Conservation (phyloP, 495 filamentous ascomycete species). For the Hyaloscypha finlandica region DNA sequence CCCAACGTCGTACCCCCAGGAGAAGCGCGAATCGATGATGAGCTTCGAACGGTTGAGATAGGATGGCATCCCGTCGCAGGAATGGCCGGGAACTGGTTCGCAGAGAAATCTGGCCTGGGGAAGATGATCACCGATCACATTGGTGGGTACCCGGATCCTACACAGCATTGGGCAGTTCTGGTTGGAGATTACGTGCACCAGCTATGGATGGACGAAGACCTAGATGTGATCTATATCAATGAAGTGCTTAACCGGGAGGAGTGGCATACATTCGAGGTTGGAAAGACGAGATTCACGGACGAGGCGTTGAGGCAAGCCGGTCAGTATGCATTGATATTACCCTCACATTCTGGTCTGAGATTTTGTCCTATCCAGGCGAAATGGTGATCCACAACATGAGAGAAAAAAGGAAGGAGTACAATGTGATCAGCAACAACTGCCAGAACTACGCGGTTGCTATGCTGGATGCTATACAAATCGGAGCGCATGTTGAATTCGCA, state of each 20-base stretch:
- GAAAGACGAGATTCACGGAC: conserved; percentile 48
- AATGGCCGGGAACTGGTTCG: conserved; percentile 43
- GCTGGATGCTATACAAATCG: conserved; percentile 46
- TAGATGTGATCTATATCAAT: conserved; percentile 50
- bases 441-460: conserved; percentile 47
- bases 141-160: conserved; percentile 47
- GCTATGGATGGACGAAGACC: conserved; percentile 45
- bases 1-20: conserved; percentile 43
- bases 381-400: conserved; percentile 48
- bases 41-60: conserved; percentile 40
- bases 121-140: conserved; percentile 44
- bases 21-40: conserved; percentile 33
- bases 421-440: conserved; percentile 52
- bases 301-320: conserved; percentile 45
- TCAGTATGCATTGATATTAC: conserved; percentile 25
- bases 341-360: conserved; percentile 10
- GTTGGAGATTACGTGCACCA: conserved; percentile 48
- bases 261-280: conserved; percentile 45
- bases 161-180: conserved; percentile 52
- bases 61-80: conserved; percentile 52
- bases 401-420: conserved; percentile 41
- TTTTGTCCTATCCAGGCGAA: conserved; percentile 34
- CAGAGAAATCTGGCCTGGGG: conserved; percentile 44
- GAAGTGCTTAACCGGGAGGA: conserved; percentile 34
- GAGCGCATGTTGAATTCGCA: conserved; percentile 41